Percentiles rank a stretch among this genome's conserved stretches.
phyloP scores from a whole-genome alignment of 768 basidiomycete species.

The Boletus pseudo-olivaceus region DNA sequence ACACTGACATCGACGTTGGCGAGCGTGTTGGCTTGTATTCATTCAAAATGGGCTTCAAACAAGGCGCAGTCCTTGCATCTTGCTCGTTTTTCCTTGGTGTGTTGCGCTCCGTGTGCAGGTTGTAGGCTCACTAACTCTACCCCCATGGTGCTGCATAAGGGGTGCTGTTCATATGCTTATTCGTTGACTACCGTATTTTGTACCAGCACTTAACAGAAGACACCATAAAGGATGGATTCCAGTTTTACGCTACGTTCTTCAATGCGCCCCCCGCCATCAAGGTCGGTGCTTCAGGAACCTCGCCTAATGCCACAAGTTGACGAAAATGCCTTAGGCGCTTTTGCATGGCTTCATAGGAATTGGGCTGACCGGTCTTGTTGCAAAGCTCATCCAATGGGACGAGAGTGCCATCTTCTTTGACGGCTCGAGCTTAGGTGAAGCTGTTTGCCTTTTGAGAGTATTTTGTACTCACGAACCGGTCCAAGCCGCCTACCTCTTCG shows the following conservation, averaged over 20 bases:
- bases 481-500: constrained; percentile 71
- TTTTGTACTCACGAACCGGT: constrained; percentile 13
- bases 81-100: constrained; percentile 88
- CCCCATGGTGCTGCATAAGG: constrained; percentile 38
- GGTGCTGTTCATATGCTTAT: constrained; percentile 79
- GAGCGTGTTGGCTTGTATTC: background rate
- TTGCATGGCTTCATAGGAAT: constrained; percentile 83
- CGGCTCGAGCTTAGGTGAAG: constrained; percentile 78
- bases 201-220: constrained; percentile 66
- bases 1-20: background rate
- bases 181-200: constrained; percentile 83
- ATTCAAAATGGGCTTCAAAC: constrained; percentile 74
- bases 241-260: constrained; percentile 91
- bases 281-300: constrained; percentile 40
- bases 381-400: constrained; percentile 83
- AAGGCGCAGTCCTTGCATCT: constrained; percentile 83
- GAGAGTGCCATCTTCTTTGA: constrained; percentile 96
- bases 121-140: background rate
- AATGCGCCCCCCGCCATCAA: constrained; percentile 93
- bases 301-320: background rate
- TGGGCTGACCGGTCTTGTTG: constrained; percentile 68
- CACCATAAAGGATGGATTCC: constrained; percentile 70
- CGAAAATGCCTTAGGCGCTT: constrained; percentile 53
- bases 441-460: background rate
- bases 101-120: constrained; percentile 28